These are phyloP conservation scores for Noccaea caerulescens DNA, from an alignment of 345 rosid genomes.

Conservation along the genomic window DNA sequence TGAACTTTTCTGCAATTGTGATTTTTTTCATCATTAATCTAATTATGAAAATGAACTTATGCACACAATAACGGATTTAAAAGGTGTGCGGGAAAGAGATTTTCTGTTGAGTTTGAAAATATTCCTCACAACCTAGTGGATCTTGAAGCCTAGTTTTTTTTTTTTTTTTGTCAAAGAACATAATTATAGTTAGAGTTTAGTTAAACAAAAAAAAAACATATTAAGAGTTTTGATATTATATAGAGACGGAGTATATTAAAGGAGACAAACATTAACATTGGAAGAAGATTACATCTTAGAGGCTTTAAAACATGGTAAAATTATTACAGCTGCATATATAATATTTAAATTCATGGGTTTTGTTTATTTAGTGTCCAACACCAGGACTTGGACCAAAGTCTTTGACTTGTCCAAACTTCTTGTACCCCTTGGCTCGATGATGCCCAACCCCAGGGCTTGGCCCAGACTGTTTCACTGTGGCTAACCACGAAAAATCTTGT, in stretches of 20 bases:
- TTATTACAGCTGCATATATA: conserved; percentile 4
- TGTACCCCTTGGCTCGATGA: conserved; percentile 33
- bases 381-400: conserved; percentile 32
- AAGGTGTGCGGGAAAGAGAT: too few relatives aligned
- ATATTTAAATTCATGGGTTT: neutral
- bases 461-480: conserved; percentile 37
- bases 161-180: too few relatives aligned
- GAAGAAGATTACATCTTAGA: conserved; percentile 12
- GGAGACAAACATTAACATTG: neutral
- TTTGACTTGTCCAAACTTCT: neutral
- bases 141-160: too few relatives aligned
- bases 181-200: too few relatives aligned
- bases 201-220: too few relatives aligned
- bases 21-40: too few relatives aligned
- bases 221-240: neutral
- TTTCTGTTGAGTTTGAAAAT: too few relatives aligned
- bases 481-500: conserved; percentile 28
- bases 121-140: too few relatives aligned
- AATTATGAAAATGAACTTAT: too few relatives aligned
- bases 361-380: conserved; percentile 29
- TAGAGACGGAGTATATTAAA: neutral
- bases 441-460: conserved; percentile 44
- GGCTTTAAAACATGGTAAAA: conserved; percentile 15
- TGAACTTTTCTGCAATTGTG: too few relatives aligned
- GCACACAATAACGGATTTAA: too few relatives aligned